Evolutionary conservation across 2,329 filamentous ascomycete species (phyloP).

Genomic region (Fusarium nodosum): DNA sequence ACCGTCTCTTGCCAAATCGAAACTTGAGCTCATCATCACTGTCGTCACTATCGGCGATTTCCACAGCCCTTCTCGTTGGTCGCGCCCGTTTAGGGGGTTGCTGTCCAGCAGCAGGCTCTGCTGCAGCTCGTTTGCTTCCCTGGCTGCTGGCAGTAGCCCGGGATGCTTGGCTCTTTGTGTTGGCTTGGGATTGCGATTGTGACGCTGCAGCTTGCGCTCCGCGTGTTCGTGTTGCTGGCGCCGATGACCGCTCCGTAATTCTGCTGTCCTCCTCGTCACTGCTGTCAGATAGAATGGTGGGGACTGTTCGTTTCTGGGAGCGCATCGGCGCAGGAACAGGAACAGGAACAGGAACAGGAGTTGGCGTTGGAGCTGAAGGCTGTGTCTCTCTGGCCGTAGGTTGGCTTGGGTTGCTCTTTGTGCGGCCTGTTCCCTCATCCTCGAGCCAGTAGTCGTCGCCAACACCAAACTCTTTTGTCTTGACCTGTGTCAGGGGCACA

Average conservation of each 20-base stretch:
- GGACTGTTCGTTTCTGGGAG: conserved; percentile 37
- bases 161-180: conserved; percentile 50
- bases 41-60: conserved; percentile 59
- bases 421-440: conserved; percentile 57
- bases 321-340: conserved; percentile 14
- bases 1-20: conserved; percentile 66
- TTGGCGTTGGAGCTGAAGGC: conserved; percentile 20
- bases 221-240: conserved; percentile 44
- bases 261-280: conserved; percentile 53
- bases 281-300: conserved; percentile 55
- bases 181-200: conserved; percentile 51
- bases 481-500: conserved; percentile 78
- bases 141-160: conserved; percentile 48
- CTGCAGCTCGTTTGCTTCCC: conserved; percentile 54
- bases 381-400: conserved; percentile 42
- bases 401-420: conserved; percentile 49
- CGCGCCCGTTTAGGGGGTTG: conserved; percentile 53
- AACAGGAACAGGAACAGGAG: neutral
- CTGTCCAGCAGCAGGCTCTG: conserved; percentile 48
- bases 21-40: conserved; percentile 71
- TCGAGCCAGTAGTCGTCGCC: conserved; percentile 84
- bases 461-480: conserved; percentile 78
- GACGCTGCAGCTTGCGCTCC: conserved; percentile 43
- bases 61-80: conserved; percentile 53
- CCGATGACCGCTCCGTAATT: conserved; percentile 11